Evolutionary conservation across 2,329 filamentous ascomycete genomes (phyloP), one percentile per base, ranked within the genome.

Genomic region (Paradendryphiella salina): DNA sequence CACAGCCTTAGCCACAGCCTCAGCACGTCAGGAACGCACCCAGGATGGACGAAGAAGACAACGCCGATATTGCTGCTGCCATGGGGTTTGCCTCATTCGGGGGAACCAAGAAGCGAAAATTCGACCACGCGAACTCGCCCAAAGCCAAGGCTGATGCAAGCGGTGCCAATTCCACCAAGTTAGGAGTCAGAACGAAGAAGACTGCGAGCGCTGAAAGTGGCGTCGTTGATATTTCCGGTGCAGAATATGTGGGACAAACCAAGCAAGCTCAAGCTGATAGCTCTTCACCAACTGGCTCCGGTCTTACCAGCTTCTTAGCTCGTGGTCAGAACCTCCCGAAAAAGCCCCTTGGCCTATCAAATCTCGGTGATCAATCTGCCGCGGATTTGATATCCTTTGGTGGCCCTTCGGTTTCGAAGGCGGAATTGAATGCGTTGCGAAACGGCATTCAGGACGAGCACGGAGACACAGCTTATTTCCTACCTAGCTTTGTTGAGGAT

Each of bases 21-120:
- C 15, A 32, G 14, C 3, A 38, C 15, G 15, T 6, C 26, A 31
- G 26, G 31, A 23, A 21, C 43, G 26, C 34, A 6, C 23, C 15
- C n/a, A 18, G 6, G 18, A 69, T 75, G 54, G 75, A 76, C n/a
- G 64, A 75, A 15, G 77, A 81, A 34, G 81, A 82, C 44, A 57
- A 62, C 34, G 46, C 89, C 13, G 59, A 61, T 3, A 84, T 89
- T 70, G 85, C 85, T 17, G 81, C 82, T 34, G 80, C 82, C 38
- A 87, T 91, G 85, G 88, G 88, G 56, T 91, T 91, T 72, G 81
- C 85, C 7, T 80, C 82, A 50, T 92, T 92, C 66, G 87, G 87
- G 59, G 75, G 80, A 1, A 78, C 78, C 35, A 89, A 88, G 70
- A 88, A 87, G 69, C 81, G 87, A 54, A 86, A 85, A 65, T 86